Base-by-base conservation (phyloP, 352 stramenopile species). In the Plasmopara viticola region DNA sequence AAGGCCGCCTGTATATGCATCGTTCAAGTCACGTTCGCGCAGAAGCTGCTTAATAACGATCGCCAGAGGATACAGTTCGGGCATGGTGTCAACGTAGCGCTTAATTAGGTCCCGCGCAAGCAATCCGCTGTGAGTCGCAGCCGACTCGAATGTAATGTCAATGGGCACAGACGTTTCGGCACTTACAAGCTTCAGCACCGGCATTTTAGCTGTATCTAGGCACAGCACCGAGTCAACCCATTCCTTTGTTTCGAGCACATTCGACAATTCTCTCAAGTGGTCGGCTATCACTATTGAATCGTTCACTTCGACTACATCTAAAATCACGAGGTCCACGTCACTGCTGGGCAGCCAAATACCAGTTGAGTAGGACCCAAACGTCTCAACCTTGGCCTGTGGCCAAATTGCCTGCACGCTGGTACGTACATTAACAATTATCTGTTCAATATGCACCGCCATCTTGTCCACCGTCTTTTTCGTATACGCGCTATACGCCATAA, bases 31-130 rank as follows among this genome's bases (percentile, higher is more conserved):
- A 13, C 88, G 83, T 56, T 91, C 85, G 9, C 85, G 81, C 38
- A 97, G 67, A 14, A 97, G 60, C 47, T 95, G 84, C 70, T 97
- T 97, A 48, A 97, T 86, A 2, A 96, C 75, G 49, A 97, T 82
- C 0, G 84, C 83, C 9, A 97, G 55, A 1, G 89, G 89, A 37
- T 95, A 94, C 6, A 97, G 70, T 57, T 95, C 85, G 7, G 86
- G 86, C 48, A 95, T 78, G 31, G 78, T 78, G 33, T 88, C 74
- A 0, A 81, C 81, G 34, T 95, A 88, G 6, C 74, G 72, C 55
- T 90, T 90, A 44, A 96, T 87, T 4, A 97, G 61, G 48, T 94
- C 84, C 6, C 82, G 75, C 14, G 84, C 84, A 34, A 92, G 60
- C 17, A 94, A 68, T 8, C 84, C 84, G 40, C 81, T 92, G 52